Conservation (phyloP, 2,329 filamentous ascomycete genomes). For the Xylariaceae sp. region DNA sequence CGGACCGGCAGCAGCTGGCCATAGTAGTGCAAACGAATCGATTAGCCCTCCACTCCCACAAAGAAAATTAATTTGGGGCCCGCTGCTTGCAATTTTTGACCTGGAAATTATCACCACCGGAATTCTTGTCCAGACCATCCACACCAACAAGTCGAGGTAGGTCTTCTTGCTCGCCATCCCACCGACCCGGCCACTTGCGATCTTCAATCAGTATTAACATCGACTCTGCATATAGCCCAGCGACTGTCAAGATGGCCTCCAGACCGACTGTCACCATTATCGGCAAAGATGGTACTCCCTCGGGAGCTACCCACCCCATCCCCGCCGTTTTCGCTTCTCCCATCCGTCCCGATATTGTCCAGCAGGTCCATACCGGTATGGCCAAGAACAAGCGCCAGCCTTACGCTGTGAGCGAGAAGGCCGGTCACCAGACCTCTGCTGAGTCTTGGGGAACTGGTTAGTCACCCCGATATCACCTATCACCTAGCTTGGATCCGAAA, state of each 20-base stretch:
- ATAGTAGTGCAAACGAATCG: constrained; percentile 15
- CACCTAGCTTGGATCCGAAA: not conserved
- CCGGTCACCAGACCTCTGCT: constrained; percentile 98
- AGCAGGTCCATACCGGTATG: constrained; percentile 98
- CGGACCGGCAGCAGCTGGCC: constrained; percentile 10
- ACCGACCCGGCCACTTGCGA: not conserved
- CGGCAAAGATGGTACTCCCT: constrained; percentile 90
- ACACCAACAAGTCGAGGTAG: constrained; percentile 30
- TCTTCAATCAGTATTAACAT: constrained; percentile 18
- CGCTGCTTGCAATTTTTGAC: constrained; percentile 20
- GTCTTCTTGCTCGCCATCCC: constrained; percentile 13
- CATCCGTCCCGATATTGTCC: constrained; percentile 98
- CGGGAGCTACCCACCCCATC: constrained; percentile 82
- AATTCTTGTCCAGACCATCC: constrained; percentile 23
- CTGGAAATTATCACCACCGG: constrained; percentile 17
- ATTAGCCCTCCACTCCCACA: constrained; percentile 31
- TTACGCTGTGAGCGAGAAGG: constrained; percentile 99
- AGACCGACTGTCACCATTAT: constrained; percentile 97
- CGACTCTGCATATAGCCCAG: constrained; percentile 20
- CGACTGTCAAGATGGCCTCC: constrained; percentile 69
- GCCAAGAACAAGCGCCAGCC: constrained; percentile 99
- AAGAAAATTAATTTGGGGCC: constrained; percentile 29
- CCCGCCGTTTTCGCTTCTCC: constrained; percentile 95
- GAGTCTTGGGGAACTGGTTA: constrained; percentile 99
- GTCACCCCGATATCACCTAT: constrained; percentile 36